A percentile compares a stretch with the other conserved stretches of the same genome.
Evolutionary conservation across 2,329 filamentous ascomycete genomes (phyloP).

Genomic region (Fusarium palustre): DNA sequence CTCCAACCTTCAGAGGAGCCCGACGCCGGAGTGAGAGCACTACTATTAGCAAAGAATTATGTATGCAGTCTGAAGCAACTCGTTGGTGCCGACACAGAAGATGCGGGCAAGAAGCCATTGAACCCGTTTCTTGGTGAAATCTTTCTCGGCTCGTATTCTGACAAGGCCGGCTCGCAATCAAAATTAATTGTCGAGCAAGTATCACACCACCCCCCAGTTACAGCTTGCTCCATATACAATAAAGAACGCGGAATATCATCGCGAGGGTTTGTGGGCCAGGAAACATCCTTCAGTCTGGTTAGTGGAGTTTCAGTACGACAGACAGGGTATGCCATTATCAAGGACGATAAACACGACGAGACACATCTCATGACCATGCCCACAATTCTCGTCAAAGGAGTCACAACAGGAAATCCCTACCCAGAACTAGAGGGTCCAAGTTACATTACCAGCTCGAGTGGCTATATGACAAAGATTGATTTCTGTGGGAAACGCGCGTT

Average conservation of each 20-base stretch:
- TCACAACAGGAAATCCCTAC: constrained; percentile 11
- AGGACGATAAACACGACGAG: constrained; percentile 17
- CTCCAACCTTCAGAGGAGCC: constrained; percentile 23
- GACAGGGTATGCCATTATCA: constrained; percentile 19
- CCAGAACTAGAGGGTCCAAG: constrained; percentile 16
- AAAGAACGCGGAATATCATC: constrained; percentile 24
- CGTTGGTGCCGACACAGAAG: constrained; percentile 10
- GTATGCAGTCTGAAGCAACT: constrained; percentile 22
- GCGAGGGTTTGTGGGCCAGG: constrained; percentile 11
- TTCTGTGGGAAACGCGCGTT: constrained; percentile 16
- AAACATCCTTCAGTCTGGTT: constrained; percentile 23
- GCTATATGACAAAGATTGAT: constrained; percentile 18
- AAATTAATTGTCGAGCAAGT: constrained; percentile 60
- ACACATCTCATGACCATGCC: constrained; percentile 25
- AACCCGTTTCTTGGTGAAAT: constrained; percentile 66
- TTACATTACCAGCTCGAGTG: constrained; percentile 22
- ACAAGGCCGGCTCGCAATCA: constrained; percentile 42
- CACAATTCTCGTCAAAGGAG: constrained; percentile 21
- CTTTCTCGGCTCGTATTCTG: constrained; percentile 57
- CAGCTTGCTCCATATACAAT: constrained; percentile 49
- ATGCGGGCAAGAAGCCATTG: constrained; percentile 59
- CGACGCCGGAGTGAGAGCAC: constrained; percentile 16
- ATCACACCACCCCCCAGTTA: constrained; percentile 65
- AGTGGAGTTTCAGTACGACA: constrained; percentile 18
- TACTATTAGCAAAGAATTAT: constrained; percentile 20